These are phyloP conservation scores for Rhynchosporium agropyri DNA, from an alignment of 2,329 filamentous ascomycete genomes.

Conservation along the genomic window DNA sequence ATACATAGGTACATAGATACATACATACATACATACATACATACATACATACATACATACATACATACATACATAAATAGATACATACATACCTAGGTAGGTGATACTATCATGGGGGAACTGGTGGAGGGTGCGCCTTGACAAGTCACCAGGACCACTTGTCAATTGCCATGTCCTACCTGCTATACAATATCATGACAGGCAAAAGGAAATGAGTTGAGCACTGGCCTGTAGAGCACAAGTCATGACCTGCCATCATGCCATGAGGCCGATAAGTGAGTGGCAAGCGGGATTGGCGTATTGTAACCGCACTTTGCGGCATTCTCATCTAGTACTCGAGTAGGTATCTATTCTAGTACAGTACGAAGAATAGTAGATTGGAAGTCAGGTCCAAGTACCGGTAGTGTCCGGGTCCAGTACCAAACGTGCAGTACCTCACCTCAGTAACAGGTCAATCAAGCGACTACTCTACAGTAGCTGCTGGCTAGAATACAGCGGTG, in stretches of 20 bases:
- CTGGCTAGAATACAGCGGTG: not conserved
- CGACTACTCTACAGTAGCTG: not conserved
- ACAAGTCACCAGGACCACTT: slow-evolving; percentile 14
- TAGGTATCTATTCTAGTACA: no score
- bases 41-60: not conserved
- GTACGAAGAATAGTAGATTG: no score
- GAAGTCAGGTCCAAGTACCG: no score
- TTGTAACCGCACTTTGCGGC: not conserved
- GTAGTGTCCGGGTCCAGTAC: not conserved
- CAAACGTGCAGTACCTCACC: not conserved
- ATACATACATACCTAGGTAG: not conserved
- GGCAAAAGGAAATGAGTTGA: slow-evolving; percentile 9
- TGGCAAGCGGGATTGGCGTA: not conserved
- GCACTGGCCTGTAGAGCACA: slow-evolving; percentile 7
- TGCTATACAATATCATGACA: not conserved
- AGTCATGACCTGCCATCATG: not conserved
- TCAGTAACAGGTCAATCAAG: no score
- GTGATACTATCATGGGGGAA: slow-evolving; percentile 1
- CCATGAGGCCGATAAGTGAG: not conserved
- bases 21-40: no score
- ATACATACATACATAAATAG: not conserved
- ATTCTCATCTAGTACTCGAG: no score
- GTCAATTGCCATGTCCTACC: not conserved
- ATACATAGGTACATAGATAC: no score
- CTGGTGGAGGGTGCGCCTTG: slow-evolving; percentile 18